These are phyloP conservation scores for Diaporthe batatas DNA, from an alignment of 2,329 filamentous ascomycete genomes.

Conservation along the genomic window DNA sequence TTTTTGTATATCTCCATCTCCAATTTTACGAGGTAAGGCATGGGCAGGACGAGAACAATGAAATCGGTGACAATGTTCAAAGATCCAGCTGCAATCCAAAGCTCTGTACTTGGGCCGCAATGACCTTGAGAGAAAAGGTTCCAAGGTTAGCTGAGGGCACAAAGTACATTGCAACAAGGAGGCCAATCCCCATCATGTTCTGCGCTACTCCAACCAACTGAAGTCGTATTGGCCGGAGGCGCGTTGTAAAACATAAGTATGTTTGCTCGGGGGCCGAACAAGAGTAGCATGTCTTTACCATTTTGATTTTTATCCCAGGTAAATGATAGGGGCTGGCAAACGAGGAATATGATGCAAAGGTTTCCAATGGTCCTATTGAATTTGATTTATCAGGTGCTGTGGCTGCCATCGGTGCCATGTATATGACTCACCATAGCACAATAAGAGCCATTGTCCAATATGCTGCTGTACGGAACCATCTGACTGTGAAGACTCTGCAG, in stretches of 20 bases:
- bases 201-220: neutral
- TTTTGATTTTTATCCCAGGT: conserved; percentile 29
- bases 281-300: neutral
- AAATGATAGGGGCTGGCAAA: conserved; percentile 34
- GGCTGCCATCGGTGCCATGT: neutral
- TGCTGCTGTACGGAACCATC: conserved; percentile 22
- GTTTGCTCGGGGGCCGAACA: neutral
- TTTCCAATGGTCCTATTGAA: conserved; percentile 21
- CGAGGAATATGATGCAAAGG: conserved; percentile 1
- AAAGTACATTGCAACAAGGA: neutral
- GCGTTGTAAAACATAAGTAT: neutral
- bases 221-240: neutral
- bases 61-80: conserved; percentile 29
- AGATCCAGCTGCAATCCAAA: neutral
- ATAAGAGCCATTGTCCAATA: conserved; percentile 9
- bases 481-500: conserved; percentile 27
- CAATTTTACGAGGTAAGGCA: conserved; percentile 29
- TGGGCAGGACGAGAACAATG: conserved; percentile 26
- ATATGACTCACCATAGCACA: conserved; percentile 17
- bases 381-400: neutral
- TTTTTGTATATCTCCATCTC: conserved; percentile 36
- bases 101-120: conserved; percentile 5
- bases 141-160: neutral
- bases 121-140: conserved; percentile 4
- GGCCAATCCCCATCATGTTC: too few species aligned